Evolutionary conservation across 305 asterid genomes (phyloP).

Genomic region (Rubia tinctorum): DNA sequence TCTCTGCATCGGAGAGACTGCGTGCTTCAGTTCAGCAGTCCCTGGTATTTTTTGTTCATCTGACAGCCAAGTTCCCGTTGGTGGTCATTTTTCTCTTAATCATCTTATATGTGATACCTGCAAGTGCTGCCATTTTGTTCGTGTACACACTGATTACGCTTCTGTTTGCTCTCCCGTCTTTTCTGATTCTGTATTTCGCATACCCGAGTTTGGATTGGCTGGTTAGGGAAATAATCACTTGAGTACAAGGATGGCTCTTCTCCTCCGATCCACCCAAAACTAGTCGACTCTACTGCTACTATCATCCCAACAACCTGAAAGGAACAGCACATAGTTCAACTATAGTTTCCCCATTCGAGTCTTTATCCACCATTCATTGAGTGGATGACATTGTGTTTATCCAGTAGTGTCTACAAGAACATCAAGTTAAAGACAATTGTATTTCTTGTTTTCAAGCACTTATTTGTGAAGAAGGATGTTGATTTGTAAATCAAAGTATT

Average conservation of each 20-base stretch:
- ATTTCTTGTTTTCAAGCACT: not conserved
- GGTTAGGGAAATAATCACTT: slow-evolving; percentile 84
- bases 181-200: slow-evolving; percentile 85
- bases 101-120: slow-evolving; percentile 74
- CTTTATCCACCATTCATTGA: not conserved
- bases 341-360: not conserved
- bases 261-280: not conserved
- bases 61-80: slow-evolving; percentile 90
- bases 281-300: not conserved
- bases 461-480: slow-evolving; percentile 4
- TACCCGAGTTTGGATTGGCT: slow-evolving; percentile 98
- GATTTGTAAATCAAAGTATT: not conserved
- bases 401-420: not conserved
- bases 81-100: slow-evolving; percentile 79
- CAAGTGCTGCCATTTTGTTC: slow-evolving; percentile 84
- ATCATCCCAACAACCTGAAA: not conserved
- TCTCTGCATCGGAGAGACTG: slow-evolving; percentile 50
- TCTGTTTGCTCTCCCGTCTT: slow-evolving; percentile 82
- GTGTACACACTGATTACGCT: slow-evolving; percentile 76
- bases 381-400: slow-evolving; percentile 2
- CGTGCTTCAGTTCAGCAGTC: slow-evolving; percentile 53
- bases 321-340: not conserved
- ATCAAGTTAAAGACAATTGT: not conserved
- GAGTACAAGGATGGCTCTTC: slow-evolving; percentile 20
- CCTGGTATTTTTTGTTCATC: slow-evolving; percentile 64